Evolutionary conservation across 306 rosid genomes (phyloP).

Genomic region (Dalbergia cultrata): DNA sequence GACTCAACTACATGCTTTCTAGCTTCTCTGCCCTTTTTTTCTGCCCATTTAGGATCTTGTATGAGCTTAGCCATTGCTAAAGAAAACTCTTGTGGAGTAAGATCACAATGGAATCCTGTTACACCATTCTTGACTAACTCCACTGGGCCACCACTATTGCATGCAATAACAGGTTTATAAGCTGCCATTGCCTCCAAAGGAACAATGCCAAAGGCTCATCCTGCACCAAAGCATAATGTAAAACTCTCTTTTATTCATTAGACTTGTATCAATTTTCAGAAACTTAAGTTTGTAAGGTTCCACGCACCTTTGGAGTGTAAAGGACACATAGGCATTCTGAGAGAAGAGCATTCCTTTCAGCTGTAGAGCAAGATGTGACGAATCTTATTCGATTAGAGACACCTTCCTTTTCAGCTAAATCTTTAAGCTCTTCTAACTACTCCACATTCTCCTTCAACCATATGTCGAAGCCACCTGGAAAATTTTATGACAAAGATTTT

Average conservation of each 20-base stretch:
- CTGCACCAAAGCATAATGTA: slow-evolving; percentile 54
- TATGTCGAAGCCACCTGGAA: slow-evolving; percentile 83
- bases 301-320: slow-evolving; percentile 80
- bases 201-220: slow-evolving; percentile 94
- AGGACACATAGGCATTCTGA: slow-evolving; percentile 83
- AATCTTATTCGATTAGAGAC: slow-evolving; percentile 67
- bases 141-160: slow-evolving; percentile 92
- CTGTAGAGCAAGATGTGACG: slow-evolving; percentile 89
- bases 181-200: slow-evolving; percentile 99
- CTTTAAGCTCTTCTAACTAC: slow-evolving; percentile 85
- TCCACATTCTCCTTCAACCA: slow-evolving; percentile 91
- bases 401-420: slow-evolving; percentile 82
- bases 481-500: slow-evolving; percentile 39
- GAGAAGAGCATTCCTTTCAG: slow-evolving; percentile 86
- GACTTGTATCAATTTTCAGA: slow-evolving; percentile 2
- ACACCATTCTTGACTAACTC: slow-evolving; percentile 75
- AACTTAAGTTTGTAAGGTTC: slow-evolving; percentile 4
- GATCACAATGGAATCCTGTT: slow-evolving; percentile 80
- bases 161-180: slow-evolving; percentile 88
- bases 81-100: slow-evolving; percentile 70
- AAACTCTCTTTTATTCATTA: slow-evolving; percentile 18
- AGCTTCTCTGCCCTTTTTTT: slow-evolving; percentile 83
- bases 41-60: slow-evolving; percentile 63
- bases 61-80: slow-evolving; percentile 73
- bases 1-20: slow-evolving; percentile 74